These are phyloP conservation scores for Rugosomyces carneus DNA, from an alignment of 1,284 basidiomycete genomes.

Conservation along the genomic window DNA sequence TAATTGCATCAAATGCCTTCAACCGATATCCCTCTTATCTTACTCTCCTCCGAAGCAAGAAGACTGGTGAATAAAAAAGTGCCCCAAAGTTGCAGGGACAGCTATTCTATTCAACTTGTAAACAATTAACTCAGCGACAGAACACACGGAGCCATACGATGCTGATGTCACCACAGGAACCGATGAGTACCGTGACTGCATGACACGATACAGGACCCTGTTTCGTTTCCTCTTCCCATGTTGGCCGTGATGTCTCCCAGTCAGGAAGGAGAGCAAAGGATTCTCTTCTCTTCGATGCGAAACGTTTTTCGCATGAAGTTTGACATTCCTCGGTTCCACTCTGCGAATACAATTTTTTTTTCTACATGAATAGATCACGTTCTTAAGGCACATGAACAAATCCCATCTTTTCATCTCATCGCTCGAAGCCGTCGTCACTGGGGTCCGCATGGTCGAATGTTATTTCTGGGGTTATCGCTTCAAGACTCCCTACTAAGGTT, in stretches of 20 bases:
- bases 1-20: not conserved
- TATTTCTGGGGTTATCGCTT: no score
- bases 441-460: no score
- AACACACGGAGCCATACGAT: not conserved
- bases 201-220: no score
- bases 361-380: not conserved
- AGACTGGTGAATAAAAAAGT: no score
- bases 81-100: no score
- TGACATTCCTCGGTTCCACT: constrained; percentile 8
- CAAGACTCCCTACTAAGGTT: no score
- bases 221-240: not conserved
- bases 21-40: not conserved
- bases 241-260: not conserved
- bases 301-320: not conserved
- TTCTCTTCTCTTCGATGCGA: not conserved
- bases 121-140: not conserved
- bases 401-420: not conserved
- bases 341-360: not conserved
- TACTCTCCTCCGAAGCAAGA: not conserved
- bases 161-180: no score
- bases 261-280: no score
- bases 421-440: not conserved
- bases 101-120: no score
- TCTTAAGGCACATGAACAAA: not conserved
- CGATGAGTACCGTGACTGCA: no score